Evolutionary conservation across 2,329 filamentous ascomycete genomes (phyloP).

Genomic region (Talaromyces sp.): DNA sequence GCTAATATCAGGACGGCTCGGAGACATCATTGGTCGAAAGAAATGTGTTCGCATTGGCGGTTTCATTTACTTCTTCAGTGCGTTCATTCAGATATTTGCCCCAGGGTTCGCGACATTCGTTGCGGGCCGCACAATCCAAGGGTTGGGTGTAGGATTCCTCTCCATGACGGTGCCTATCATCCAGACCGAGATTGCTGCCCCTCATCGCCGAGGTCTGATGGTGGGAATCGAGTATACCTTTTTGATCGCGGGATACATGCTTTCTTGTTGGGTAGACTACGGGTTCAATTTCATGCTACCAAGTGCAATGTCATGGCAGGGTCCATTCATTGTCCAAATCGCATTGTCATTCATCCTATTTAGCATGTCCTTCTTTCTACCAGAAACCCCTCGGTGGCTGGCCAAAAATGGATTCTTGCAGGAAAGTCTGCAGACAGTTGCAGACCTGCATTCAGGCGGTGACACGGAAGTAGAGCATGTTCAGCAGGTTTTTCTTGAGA

Average conservation of each 20-base stretch:
- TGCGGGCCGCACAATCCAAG: constrained; percentile 29
- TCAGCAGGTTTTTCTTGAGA: neutral
- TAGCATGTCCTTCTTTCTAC: neutral
- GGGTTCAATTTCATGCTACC: constrained; percentile 33
- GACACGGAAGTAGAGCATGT: neutral
- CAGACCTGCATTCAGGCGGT: neutral
- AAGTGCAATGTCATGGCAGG: constrained; percentile 10
- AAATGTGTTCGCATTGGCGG: constrained; percentile 31
- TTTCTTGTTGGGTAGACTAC: constrained; percentile 37
- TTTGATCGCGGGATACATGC: constrained; percentile 33
- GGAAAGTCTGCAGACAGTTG: neutral
- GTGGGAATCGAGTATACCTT: constrained; percentile 36
- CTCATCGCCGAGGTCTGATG: constrained; percentile 33
- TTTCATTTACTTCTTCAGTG: constrained; percentile 33
- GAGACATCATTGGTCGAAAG: constrained; percentile 33
- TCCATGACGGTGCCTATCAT: constrained; percentile 34
- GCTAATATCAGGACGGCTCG: constrained; percentile 29
- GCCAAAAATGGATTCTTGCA: neutral
- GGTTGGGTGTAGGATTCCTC: constrained; percentile 30
- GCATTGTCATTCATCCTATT: neutral
- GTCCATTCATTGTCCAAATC: neutral
- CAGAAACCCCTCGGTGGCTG: neutral
- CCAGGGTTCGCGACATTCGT: constrained; percentile 29
- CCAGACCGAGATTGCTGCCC: constrained; percentile 33
- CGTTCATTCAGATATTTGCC: constrained; percentile 34